Percentiles rank a stretch among this genome's conserved stretches.
These are phyloP conservation scores for Wilcoxina mikolae DNA, from an alignment of 495 filamentous ascomycete species.

Conservation along the genomic window DNA sequence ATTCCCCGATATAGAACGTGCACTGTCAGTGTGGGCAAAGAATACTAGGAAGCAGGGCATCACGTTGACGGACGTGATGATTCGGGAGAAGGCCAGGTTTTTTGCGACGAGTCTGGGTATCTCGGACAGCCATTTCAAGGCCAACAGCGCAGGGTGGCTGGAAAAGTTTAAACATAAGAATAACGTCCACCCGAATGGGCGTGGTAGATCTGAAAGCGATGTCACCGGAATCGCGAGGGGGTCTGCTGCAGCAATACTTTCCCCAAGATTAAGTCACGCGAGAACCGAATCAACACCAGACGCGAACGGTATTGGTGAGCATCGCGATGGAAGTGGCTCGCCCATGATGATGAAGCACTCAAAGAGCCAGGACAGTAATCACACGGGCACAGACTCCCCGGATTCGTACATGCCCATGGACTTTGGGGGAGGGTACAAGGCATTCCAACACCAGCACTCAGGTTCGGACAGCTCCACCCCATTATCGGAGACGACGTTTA, in stretches of 20 bases:
- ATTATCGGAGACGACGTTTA: constrained; percentile 39
- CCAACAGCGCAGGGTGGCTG: constrained; percentile 64
- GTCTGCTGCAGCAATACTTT: constrained; percentile 10
- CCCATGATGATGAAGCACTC: constrained; percentile 23
- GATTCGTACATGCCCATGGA: constrained; percentile 33
- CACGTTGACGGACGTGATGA: constrained; percentile 62
- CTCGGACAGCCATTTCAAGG: constrained; percentile 61
- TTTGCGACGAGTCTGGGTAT: constrained; percentile 67
- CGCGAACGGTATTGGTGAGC: constrained; percentile 35
- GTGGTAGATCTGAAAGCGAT: constrained; percentile 32
- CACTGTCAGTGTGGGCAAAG: constrained; percentile 74
- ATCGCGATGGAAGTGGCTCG: neutral
- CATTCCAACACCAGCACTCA: constrained; percentile 36
- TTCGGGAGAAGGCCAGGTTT: constrained; percentile 72
- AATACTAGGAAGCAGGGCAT: constrained; percentile 68
- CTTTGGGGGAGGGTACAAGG: constrained; percentile 26
- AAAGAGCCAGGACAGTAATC: constrained; percentile 25
- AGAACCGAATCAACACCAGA: constrained; percentile 28
- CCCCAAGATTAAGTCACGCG: constrained; percentile 15
- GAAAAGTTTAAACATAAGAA: constrained; percentile 97
- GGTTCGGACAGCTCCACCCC: constrained; percentile 43
- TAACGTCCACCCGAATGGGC: constrained; percentile 37
- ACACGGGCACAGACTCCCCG: constrained; percentile 25
- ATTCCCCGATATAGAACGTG: constrained; percentile 87
- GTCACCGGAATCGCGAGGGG: constrained; percentile 23